Evolutionary conservation across 2,329 filamentous ascomycete genomes (phyloP), one percentile per base, ranked within the genome.

Genomic region (Aspergillus pseudotamarii): DNA sequence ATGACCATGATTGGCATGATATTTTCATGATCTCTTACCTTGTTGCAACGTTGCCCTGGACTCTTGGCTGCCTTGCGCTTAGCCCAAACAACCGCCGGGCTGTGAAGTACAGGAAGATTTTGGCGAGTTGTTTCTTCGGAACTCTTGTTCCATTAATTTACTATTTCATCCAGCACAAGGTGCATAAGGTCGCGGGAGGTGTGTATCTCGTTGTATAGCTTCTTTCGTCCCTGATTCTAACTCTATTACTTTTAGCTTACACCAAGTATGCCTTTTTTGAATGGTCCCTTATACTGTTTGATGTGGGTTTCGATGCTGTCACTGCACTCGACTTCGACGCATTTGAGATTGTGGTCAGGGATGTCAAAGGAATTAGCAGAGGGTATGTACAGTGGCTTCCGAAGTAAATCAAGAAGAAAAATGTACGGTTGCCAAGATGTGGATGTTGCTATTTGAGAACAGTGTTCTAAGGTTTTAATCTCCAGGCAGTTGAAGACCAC

Each of bases 1-100:
- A 99, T 76, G 93, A 98, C 77, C 95, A 99, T 79, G 89, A 96
- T 79, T 98, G 93, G 94, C 95, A 99, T 78, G 95, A 99, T 75
- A 94, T 98, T 66, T 94, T 99, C 78, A 99, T 99, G 95, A 97
- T 99, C 71, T 96, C 93, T 16, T 99, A 99, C 79, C 84, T 99
- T 61, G 90, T 99, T 53, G 91, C 93, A 38, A 98, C 95, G 3
- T 84, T 99, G 59, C 95, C 95, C 2, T 99, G 95, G 95, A 99
- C 94, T 2, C 79, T 93, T 55, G 95, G 95, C 56, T 97, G 94
- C 78, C 86, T 98, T 65, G 88, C 91, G 6, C 82, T 98, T 58
- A 97, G 94, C 79, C 93, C 94, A 12, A 88, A 89, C 61, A 97
- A 97, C 76, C 85, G 89, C 14, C 87, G 83, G 66, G 92, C 95